These are phyloP conservation scores for Tothia fuscella DNA, from an alignment of 2,329 filamentous ascomycete genomes.

Conservation along the genomic window DNA sequence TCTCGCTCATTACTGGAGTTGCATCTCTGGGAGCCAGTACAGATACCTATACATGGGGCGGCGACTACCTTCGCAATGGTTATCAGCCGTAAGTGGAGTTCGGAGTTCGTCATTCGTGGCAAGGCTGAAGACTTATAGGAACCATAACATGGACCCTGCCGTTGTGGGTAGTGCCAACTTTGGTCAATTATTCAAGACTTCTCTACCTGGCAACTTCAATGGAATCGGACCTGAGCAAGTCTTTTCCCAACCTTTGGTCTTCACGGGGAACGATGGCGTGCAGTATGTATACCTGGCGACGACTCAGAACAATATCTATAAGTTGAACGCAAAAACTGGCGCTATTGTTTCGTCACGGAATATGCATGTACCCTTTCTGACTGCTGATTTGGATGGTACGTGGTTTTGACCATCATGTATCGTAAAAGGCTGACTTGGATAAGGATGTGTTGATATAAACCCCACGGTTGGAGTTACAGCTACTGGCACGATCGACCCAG, in stretches of 20 bases:
- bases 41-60: neutral
- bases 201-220: constrained; percentile 41
- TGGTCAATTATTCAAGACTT: constrained; percentile 41
- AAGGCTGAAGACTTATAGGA: no score
- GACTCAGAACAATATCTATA: constrained; percentile 47
- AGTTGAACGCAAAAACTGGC: constrained; percentile 43
- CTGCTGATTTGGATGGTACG: constrained; percentile 31
- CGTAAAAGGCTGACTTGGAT: constrained; percentile 2
- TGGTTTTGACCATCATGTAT: neutral
- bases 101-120: no score
- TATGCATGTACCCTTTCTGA: constrained; percentile 37
- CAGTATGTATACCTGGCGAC: constrained; percentile 47
- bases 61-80: neutral
- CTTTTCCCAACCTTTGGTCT: constrained; percentile 39
- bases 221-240: constrained; percentile 38
- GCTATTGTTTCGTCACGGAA: constrained; percentile 37
- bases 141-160: constrained; percentile 52
- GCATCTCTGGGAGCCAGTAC: neutral
- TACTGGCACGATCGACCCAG: constrained; percentile 40
- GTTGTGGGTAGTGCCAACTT: constrained; percentile 45
- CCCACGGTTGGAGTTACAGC: constrained; percentile 37
- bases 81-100: no score
- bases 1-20: neutral
- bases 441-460: constrained; percentile 35
- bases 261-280: constrained; percentile 36